Conservation (phyloP, 108 stramenopile genomes). For the Discostella pseudostelligera region DNA sequence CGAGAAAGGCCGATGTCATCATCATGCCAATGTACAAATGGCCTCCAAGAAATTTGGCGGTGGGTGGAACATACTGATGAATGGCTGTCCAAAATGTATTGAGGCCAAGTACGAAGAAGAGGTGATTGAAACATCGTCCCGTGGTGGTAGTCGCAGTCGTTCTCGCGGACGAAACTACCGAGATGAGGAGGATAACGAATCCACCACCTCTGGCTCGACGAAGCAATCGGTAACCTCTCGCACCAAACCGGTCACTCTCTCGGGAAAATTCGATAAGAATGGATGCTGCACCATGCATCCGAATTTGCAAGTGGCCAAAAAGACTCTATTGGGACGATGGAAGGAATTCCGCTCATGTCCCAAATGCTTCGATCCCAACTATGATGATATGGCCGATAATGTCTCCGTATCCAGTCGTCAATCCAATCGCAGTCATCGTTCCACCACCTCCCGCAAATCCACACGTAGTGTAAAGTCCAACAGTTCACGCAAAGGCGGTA, state of each 20-base stretch:
- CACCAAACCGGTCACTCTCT: conserved; percentile 23
- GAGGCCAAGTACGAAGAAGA: conserved; percentile 49
- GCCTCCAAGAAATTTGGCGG: conserved; percentile 42
- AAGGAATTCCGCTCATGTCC: conserved; percentile 43
- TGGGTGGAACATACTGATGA: conserved; percentile 42
- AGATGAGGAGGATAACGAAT: conserved; percentile 6
- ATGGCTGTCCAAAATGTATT: conserved; percentile 42
- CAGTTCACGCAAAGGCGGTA: conserved; percentile 26
- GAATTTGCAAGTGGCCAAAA: conserved; percentile 39
- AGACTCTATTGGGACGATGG: conserved; percentile 46
- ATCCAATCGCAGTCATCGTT: conserved; percentile 2
- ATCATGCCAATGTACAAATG: conserved; percentile 45
- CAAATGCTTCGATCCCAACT: conserved; percentile 39
- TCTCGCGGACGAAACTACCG: neutral
- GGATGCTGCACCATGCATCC: conserved; percentile 49
- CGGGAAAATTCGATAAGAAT: conserved; percentile 43
- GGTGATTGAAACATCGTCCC: neutral
- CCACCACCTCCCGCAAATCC: conserved; percentile 7
- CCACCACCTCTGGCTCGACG: conserved; percentile 23
- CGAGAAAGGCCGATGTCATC: conserved; percentile 38
- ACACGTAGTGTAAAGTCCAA: conserved; percentile 25
- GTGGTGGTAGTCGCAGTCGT: conserved; percentile 7
- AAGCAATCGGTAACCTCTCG: conserved; percentile 27
- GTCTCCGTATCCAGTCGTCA: conserved; percentile 10
- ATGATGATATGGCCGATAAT: conserved; percentile 38